A percentile compares a stretch with the other conserved stretches of the same genome.
phyloP scores from a whole-genome alignment of 768 basidiomycete species.

The Candolleomyces efflorescens region DNA sequence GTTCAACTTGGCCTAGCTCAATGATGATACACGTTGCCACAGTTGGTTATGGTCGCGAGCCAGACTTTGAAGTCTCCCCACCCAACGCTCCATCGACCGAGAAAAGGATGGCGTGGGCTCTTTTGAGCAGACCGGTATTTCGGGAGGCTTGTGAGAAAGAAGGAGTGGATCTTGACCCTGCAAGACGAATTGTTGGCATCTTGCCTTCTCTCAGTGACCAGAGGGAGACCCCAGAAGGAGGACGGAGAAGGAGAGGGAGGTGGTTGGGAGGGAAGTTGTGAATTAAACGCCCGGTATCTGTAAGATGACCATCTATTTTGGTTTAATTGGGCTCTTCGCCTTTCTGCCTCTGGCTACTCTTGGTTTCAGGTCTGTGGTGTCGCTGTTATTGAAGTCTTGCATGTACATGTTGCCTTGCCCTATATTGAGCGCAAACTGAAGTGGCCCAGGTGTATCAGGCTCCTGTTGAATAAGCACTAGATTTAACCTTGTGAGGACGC shows the following conservation, averaged over 20 bases:
- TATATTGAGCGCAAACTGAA: too few species aligned
- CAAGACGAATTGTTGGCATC: conserved; percentile 18
- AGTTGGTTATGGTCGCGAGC: conserved; percentile 39
- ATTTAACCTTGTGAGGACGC: too few species aligned
- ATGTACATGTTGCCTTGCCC: too few species aligned
- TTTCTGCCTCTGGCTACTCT: too few species aligned
- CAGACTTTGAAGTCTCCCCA: conserved; percentile 40
- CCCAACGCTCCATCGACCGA: conserved; percentile 30
- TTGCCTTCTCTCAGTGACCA: too few species aligned
- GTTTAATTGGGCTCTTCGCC: too few species aligned
- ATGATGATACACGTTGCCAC: conserved; percentile 43
- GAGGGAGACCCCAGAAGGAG: conserved; percentile 8
- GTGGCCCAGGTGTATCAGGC: too few species aligned
- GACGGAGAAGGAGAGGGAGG: conserved; percentile 1
- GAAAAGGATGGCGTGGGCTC: conserved; percentile 40
- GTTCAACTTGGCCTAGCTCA: conserved; percentile 22
- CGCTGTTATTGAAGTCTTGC: too few species aligned
- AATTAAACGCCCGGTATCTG: background rate
- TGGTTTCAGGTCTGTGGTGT: too few species aligned
- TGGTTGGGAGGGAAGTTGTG: conserved; percentile 10
- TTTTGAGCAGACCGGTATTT: conserved; percentile 33
- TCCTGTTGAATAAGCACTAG: too few species aligned
- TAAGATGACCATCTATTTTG: too few species aligned
- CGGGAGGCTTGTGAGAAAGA: conserved; percentile 36
- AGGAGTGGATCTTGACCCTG: conserved; percentile 29